Conservation (phyloP, 306 rosid genomes). For the Argentina anserina region DNA sequence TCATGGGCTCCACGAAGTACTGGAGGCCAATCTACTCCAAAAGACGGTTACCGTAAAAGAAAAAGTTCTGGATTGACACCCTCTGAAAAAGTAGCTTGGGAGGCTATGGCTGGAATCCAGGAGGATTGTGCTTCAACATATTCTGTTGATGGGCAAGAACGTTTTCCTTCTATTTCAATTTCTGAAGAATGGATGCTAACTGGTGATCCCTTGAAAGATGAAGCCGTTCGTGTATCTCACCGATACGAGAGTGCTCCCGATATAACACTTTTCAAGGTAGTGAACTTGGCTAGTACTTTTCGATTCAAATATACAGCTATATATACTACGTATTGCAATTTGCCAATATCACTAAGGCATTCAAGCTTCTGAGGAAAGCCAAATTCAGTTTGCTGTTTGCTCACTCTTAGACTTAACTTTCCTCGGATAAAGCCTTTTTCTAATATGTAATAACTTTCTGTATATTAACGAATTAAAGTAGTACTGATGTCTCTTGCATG, state of each 20-base stretch:
- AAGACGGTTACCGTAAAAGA: slow-evolving; percentile 88
- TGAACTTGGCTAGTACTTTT: slow-evolving; percentile 21
- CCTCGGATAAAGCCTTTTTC: neutral
- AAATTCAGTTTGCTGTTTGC: neutral
- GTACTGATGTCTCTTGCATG: slow-evolving; percentile 4
- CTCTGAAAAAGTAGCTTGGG: slow-evolving; percentile 96
- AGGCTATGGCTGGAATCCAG: slow-evolving; percentile 95
- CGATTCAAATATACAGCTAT: no score
- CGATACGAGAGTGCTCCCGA: slow-evolving; percentile 95
- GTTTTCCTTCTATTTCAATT: slow-evolving; percentile 79
- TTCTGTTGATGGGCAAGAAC: slow-evolving; percentile 90
- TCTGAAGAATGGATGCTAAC: slow-evolving; percentile 98
- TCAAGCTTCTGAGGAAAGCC: neutral
- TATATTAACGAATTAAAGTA: neutral
- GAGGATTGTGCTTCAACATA: slow-evolving; percentile 76
- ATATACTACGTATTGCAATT: neutral
- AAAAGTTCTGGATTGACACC: slow-evolving; percentile 88
- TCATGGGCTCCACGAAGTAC: slow-evolving; percentile 90
- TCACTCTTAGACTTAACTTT: neutral
- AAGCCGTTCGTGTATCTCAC: slow-evolving; percentile 72
- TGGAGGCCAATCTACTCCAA: slow-evolving; percentile 70
- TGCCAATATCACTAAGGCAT: neutral
- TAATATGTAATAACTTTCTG: neutral
- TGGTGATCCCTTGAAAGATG: slow-evolving; percentile 74
- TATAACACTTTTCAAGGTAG: slow-evolving; percentile 85